phyloP scores from a whole-genome alignment of 1,139 yeast species.

The Sugiyamaella grinbergsii region DNA sequence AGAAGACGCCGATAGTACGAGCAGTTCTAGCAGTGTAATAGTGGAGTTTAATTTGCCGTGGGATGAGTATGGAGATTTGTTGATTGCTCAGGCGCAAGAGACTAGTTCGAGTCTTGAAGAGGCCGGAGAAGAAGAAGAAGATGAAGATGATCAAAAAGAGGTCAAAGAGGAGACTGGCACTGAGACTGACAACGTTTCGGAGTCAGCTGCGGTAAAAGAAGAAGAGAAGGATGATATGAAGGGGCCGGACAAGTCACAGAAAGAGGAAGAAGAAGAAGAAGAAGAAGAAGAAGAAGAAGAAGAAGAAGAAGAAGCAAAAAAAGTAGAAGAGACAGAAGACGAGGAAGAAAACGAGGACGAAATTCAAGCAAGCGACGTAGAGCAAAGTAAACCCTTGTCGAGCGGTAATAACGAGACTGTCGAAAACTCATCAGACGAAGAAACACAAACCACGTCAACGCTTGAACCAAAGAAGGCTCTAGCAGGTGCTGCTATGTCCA shows the following conservation, averaged over 20 bases:
- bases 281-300: conserved; percentile 35
- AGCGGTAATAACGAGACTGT: neutral
- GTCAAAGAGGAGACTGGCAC: no score
- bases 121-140: conserved; percentile 4
- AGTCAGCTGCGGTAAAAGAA: no score
- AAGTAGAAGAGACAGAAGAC: conserved; percentile 27
- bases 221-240: conserved; percentile 22
- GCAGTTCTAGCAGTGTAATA: conserved; percentile 29
- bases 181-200: no score
- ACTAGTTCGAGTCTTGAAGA: conserved; percentile 15
- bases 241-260: conserved; percentile 31
- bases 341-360: conserved; percentile 22
- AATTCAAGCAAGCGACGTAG: no score
- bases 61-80: conserved; percentile 49
- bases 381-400: neutral
- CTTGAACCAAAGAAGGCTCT: conserved; percentile 7
- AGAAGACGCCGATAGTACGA: conserved; percentile 22
- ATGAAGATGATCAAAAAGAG: no score
- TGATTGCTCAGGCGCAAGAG: conserved; percentile 45
- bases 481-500: conserved; percentile 15
- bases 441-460: conserved; percentile 12
- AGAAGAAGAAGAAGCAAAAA: conserved; percentile 30
- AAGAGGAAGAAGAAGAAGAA: conserved; percentile 4
- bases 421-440: conserved; percentile 14
- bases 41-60: conserved; percentile 49